A percentile compares a stretch with the other conserved stretches of the same genome.
Evolutionary conservation across 805 yeast species (phyloP).

Genomic region (Teunomyces gatunensis): DNA sequence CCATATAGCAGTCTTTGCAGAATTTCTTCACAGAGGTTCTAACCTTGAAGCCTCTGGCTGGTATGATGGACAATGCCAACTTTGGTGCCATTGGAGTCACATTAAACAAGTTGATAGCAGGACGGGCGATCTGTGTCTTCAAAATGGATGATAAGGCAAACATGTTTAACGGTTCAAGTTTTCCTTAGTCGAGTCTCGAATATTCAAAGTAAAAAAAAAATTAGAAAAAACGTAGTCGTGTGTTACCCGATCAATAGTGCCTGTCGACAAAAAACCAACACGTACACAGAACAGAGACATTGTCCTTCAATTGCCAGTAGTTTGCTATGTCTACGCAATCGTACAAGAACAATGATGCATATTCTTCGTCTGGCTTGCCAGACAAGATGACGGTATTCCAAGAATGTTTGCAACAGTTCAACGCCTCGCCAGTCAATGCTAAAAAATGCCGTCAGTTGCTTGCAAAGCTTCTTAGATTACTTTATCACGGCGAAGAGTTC

Average conservation of each 20-base stretch:
- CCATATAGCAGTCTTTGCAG: conserved; percentile 86
- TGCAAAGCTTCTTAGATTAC: conserved; percentile 76
- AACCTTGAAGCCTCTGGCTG: conserved; percentile 60
- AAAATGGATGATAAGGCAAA: conserved; percentile 17
- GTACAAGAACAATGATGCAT: conserved; percentile 81
- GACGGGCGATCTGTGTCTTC: conserved; percentile 14
- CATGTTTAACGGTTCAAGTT: conserved; percentile 2
- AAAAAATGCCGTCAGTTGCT: conserved; percentile 80
- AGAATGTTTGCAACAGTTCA: conserved; percentile 90
- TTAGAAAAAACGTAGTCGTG: background rate
- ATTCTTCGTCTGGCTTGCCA: conserved; percentile 59
- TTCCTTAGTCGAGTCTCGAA: background rate
- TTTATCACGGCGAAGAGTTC: conserved; percentile 84
- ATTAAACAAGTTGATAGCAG: conserved; percentile 6
- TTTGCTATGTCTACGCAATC: conserved; percentile 70
- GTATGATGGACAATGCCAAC: conserved; percentile 8
- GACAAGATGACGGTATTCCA: conserved; percentile 98
- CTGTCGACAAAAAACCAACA: conserved; percentile 8
- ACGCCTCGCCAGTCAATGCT: conserved; percentile 85
- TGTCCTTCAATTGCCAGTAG: conserved; percentile 1
- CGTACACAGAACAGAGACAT: conserved; percentile 9
- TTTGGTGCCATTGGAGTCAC: conserved; percentile 11
- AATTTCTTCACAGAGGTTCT: conserved; percentile 91
- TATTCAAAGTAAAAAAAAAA: background rate
- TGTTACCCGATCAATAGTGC: conserved; percentile 1